Percentiles rank a stretch among this genome's conserved stretches.
These are phyloP conservation scores for Thymus mandschuricus DNA, from an alignment of 257 asterid genomes.

Conservation along the genomic window DNA sequence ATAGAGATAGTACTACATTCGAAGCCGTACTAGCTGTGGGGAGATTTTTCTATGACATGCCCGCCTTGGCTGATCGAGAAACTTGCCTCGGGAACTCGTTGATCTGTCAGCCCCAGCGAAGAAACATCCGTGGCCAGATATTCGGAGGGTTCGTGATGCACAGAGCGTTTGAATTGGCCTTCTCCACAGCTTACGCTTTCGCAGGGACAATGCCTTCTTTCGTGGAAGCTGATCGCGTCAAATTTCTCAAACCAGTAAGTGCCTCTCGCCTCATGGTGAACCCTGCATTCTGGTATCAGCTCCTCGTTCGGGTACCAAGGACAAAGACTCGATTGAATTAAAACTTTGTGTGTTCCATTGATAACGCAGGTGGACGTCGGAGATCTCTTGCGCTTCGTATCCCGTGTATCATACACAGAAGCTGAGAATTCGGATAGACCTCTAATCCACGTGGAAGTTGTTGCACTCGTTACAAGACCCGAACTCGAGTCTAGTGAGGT, in stretches of 20 bases:
- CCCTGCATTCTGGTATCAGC: no score
- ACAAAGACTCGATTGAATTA: background rate
- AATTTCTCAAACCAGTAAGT: constrained; percentile 84
- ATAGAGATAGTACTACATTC: constrained; percentile 57
- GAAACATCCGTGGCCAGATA: constrained; percentile 93
- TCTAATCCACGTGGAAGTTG: constrained; percentile 78
- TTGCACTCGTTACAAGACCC: constrained; percentile 95
- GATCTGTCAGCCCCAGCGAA: constrained; percentile 96
- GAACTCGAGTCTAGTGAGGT: constrained; percentile 93
- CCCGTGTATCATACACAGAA: constrained; percentile 87
- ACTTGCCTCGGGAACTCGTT: constrained; percentile 86
- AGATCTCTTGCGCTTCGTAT: constrained; percentile 85
- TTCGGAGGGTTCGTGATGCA: constrained; percentile 95
- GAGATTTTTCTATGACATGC: constrained; percentile 92
- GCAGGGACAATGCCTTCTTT: constrained; percentile 94
- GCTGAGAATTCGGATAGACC: constrained; percentile 65
- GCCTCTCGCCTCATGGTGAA: constrained; percentile 11
- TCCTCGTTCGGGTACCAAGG: background rate
- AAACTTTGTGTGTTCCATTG: background rate
- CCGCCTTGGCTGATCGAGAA: constrained; percentile 87
- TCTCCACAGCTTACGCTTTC: constrained; percentile 84
- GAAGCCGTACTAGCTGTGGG: constrained; percentile 76
- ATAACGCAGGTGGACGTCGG: constrained; percentile 89
- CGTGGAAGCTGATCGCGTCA: constrained; percentile 88
- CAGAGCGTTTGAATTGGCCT: constrained; percentile 84